Evolutionary conservation across 129 eudicot species (phyloP), one percentile per base, ranked within the genome.

Genomic region (Flaveria brownii): DNA sequence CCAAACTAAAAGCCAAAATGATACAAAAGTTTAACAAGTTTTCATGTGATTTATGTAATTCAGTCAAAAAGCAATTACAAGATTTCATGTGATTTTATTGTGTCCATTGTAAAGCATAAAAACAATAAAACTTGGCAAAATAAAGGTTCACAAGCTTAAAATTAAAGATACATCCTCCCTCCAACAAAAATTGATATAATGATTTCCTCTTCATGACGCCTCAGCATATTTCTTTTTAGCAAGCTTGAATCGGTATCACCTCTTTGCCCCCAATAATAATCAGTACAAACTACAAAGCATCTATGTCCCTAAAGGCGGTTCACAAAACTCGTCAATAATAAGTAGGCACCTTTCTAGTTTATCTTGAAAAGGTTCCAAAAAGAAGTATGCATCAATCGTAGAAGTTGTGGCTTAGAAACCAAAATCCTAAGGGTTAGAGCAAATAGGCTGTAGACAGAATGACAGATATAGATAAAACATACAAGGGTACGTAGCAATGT

Each of bases 61-160:
- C 39, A 49, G 13, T 3, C 11, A 49, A 54, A 30, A 71, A 7
- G 10, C 5, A 50, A 52, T n/a, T 54, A 54, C 77, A 72, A 33
- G 18, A 54, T 17, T 9, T 72, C 22, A 10, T n/a, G 76, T 17
- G 47, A 52, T 16, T 16, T 17, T 30, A 52, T n/a, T 15, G 1
- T n/a, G 6, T 55, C 65, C 46, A 49, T 52, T 52, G 49, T n/a
- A 71, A 54, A 9, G 30, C 49, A 72, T 33, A 20, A 52, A 28
- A 71, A 51, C 75, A 30, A 25, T 28, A 28, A 70, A 28, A 62
- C 36, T 23, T 50, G 61, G 23, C 43, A 36, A 50, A 70, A 47
- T 30, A 49, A 47, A 25, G 61, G 50, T 70, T 49, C 43, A 49
- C 61, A 12, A 30, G 18, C 70, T 63, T 50, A 74, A 63, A 74